These are phyloP conservation scores for Davidsoniella eucalypti DNA, from an alignment of 2,329 filamentous ascomycete species.

Conservation along the genomic window DNA sequence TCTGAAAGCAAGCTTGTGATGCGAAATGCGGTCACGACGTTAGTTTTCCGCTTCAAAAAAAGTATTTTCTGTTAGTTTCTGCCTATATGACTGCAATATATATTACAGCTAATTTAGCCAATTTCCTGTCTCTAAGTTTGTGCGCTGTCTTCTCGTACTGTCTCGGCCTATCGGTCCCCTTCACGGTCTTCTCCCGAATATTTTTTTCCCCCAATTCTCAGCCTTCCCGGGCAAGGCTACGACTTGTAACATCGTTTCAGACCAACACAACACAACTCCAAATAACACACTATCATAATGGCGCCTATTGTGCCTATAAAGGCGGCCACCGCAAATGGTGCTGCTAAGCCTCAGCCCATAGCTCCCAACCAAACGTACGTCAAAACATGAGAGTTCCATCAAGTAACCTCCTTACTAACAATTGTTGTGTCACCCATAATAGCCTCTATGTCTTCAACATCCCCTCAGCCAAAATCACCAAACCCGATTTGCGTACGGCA, in stretches of 20 bases:
- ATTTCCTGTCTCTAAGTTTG: neutral
- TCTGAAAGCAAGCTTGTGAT: neutral
- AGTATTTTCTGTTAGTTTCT: neutral
- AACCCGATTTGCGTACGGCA: slow-evolving; percentile 68
- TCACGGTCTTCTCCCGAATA: neutral
- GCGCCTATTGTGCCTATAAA: slow-evolving; percentile 7
- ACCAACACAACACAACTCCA: slow-evolving; percentile 20
- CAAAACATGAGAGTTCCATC: neutral
- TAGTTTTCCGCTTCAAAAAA: neutral
- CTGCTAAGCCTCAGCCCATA: slow-evolving; percentile 34
- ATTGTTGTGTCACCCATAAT: neutral
- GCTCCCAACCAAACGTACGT: slow-evolving; percentile 63
- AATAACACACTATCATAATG: slow-evolving; percentile 16
- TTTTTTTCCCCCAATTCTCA: slow-evolving; percentile 11
- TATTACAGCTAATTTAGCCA: neutral
- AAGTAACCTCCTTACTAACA: neutral
- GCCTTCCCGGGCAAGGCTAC: slow-evolving; percentile 11
- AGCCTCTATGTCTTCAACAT: slow-evolving; percentile 85
- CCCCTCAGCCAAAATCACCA: slow-evolving; percentile 71
- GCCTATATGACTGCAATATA: neutral
- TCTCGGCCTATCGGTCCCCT: neutral
- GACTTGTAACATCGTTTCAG: too few relatives aligned
- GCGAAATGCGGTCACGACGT: neutral
- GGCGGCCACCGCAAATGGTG: slow-evolving; percentile 10
- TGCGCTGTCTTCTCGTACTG: neutral